Evolutionary conservation across 2,329 filamentous ascomycete species (phyloP), one percentile per base, ranked within the genome.

Genomic region (Epichloe sp.): DNA sequence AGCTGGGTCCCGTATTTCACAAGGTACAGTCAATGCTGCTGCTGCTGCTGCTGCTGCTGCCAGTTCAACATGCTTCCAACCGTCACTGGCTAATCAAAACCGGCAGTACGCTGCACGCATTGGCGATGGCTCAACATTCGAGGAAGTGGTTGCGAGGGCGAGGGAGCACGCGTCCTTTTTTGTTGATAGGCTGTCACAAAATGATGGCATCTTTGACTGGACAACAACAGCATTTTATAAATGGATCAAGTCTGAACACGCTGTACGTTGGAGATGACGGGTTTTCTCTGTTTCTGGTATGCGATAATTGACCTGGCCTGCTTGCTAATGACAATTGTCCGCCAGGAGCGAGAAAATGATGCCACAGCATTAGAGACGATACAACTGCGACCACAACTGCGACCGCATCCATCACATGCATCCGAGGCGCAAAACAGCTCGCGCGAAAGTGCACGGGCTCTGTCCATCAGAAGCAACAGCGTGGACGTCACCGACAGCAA

Each of bases 151-250:
- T 8, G 60, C 68, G 15, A 67, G 72, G 26, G 76, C 73, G 49
- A 57, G 68, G 37, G 68, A 73, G 17, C 75, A 80, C 54, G 73
- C 72, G 1, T 59, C 68, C 1, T 79, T 80, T 62, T 62, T 82
- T 2, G 66, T 78, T 12, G 68, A 69, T 4, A 77, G 81, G 51
- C 75, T 79, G 45, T 59, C 67, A 2, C 71, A 71, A 47, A 70
- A 71, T 23, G 52, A 55, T 4, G 50, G 48, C 2, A 57, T 60
- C 0, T 62, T 72, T 26, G 62, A 68, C 37, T 78, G 75, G 76
- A 55, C 57, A 8, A 48, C 56, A 3, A 79, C 75, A 0, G 60
- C 60, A 5, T 76, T 82, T 53, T 68, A 72, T 53, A 68, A 68
- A 23, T 79, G 74, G 72, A 60, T 82, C 44, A 65, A 60, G 2